phyloP scores from a whole-genome alignment of 1,284 basidiomycete species.

The Leccinum ambiguum region DNA sequence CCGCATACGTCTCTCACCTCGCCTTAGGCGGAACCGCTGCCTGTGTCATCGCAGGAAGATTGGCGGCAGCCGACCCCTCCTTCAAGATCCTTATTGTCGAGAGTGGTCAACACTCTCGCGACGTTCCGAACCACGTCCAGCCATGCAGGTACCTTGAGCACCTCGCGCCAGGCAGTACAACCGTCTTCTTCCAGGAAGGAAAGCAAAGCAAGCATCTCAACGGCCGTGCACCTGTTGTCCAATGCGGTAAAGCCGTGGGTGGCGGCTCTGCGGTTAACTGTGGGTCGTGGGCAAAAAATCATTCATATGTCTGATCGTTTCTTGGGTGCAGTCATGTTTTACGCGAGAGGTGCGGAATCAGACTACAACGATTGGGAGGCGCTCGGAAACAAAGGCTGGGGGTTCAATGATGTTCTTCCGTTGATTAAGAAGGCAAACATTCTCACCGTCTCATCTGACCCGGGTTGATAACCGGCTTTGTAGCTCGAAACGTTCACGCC shows the following conservation, averaged over 20 bases:
- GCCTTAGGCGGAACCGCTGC: constrained; percentile 24
- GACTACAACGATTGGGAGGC: constrained; percentile 60
- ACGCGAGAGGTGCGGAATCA: constrained; percentile 52
- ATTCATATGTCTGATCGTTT: not conserved
- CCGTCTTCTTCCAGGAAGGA: constrained; percentile 41
- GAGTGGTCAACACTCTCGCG: constrained; percentile 13
- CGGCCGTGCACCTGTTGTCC: constrained; percentile 42
- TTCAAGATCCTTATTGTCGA: constrained; percentile 43
- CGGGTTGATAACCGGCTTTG: not conserved
- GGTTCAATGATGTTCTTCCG: constrained; percentile 44
- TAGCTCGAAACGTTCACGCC: constrained; percentile 54
- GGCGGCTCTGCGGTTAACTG: constrained; percentile 61
- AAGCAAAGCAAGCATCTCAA: constrained; percentile 44
- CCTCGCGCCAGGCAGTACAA: constrained; percentile 38
- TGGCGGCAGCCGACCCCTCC: constrained; percentile 35
- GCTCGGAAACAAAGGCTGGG: constrained; percentile 55
- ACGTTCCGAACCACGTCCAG: constrained; percentile 46
- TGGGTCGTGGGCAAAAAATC: constrained; percentile 27
- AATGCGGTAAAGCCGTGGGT: constrained; percentile 49
- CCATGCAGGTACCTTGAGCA: constrained; percentile 47
- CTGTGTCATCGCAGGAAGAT: not conserved
- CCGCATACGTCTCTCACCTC: not conserved
- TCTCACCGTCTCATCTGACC: too few species aligned
- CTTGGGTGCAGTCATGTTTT: constrained; percentile 45
- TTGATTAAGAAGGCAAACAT: constrained; percentile 47